Evolutionary conservation across 2,329 filamentous ascomycete genomes (phyloP).

Genomic region (Ceratocystis huliohia): DNA sequence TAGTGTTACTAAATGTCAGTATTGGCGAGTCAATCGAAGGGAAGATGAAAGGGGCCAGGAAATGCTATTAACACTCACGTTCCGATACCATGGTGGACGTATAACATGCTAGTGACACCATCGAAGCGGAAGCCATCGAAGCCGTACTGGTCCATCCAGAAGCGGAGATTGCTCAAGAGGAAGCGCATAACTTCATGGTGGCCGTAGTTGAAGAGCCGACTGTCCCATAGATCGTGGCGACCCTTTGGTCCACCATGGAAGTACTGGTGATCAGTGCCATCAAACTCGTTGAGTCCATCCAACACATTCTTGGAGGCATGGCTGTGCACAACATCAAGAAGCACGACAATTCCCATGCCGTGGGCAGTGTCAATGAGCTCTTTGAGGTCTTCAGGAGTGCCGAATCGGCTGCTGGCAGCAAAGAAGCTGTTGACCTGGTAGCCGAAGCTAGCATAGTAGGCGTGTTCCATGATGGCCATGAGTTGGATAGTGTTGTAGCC

Average conservation of each 20-base stretch:
- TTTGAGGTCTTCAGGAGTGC: constrained; percentile 85
- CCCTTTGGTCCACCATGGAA: constrained; percentile 83
- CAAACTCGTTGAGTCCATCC: constrained; percentile 91
- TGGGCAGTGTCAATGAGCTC: constrained; percentile 94
- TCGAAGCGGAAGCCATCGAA: constrained; percentile 98
- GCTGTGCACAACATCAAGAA: constrained; percentile 93
- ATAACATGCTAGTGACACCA: constrained; percentile 97
- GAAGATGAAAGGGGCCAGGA: background rate
- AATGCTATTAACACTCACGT: constrained; percentile 48
- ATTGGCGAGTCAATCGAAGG: background rate
- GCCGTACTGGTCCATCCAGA: constrained; percentile 97
- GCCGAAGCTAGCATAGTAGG: constrained; percentile 97
- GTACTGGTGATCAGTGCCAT: constrained; percentile 88
- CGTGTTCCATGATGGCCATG: constrained; percentile 99
- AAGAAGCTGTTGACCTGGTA: constrained; percentile 99
- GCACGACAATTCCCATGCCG: constrained; percentile 73
- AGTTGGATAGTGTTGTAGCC: constrained; percentile 97
- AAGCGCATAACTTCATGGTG: constrained; percentile 92
- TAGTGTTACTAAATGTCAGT: constrained; percentile 24
- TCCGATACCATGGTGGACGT: constrained; percentile 89
- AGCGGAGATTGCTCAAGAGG: constrained; percentile 83
- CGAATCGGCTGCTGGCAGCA: constrained; percentile 89
- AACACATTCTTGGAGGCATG: constrained; percentile 96
- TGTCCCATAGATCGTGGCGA: constrained; percentile 88
- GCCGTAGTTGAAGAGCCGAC: constrained; percentile 92